Evolutionary conservation across 2,329 filamentous ascomycete species (phyloP).

Genomic region (Orbilia blumenaviensis): DNA sequence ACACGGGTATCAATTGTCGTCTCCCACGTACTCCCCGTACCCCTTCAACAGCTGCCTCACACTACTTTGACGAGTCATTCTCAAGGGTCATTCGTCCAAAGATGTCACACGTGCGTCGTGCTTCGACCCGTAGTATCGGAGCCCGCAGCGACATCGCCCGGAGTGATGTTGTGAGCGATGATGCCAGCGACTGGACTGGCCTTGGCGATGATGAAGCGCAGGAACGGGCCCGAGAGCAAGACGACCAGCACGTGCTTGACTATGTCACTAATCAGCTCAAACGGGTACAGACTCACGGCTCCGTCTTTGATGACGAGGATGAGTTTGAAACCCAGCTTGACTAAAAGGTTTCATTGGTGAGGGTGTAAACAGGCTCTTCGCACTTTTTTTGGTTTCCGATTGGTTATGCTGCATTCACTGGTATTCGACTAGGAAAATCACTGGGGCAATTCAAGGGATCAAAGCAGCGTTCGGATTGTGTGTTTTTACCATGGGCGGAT

Average conservation of each 20-base stretch:
- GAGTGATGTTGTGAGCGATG: slow-evolving; percentile 75
- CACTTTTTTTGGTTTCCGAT: slow-evolving; percentile 8
- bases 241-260: slow-evolving; percentile 76
- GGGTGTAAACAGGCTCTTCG: too few relatives aligned
- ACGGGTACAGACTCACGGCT: slow-evolving; percentile 72
- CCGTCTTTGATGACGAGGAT: slow-evolving; percentile 65
- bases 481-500: neutral
- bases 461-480: slow-evolving; percentile 5
- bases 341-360: slow-evolving; percentile 10
- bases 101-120: slow-evolving; percentile 71
- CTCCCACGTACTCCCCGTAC: slow-evolving; percentile 92
- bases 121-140: slow-evolving; percentile 85
- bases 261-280: slow-evolving; percentile 85
- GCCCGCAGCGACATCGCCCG: slow-evolving; percentile 64
- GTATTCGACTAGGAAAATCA: neutral
- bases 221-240: slow-evolving; percentile 66
- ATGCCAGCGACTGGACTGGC: slow-evolving; percentile 64
- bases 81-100: slow-evolving; percentile 62
- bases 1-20: slow-evolving; percentile 90
- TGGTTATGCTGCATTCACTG: neutral
- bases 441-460: neutral
- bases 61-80: slow-evolving; percentile 96
- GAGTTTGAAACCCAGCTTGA: slow-evolving; percentile 71
- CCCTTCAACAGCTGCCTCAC: slow-evolving; percentile 80
- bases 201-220: slow-evolving; percentile 66